These are phyloP conservation scores for Scedosporium aurantiacum DNA, from an alignment of 2,329 filamentous ascomycete genomes.

Conservation along the genomic window DNA sequence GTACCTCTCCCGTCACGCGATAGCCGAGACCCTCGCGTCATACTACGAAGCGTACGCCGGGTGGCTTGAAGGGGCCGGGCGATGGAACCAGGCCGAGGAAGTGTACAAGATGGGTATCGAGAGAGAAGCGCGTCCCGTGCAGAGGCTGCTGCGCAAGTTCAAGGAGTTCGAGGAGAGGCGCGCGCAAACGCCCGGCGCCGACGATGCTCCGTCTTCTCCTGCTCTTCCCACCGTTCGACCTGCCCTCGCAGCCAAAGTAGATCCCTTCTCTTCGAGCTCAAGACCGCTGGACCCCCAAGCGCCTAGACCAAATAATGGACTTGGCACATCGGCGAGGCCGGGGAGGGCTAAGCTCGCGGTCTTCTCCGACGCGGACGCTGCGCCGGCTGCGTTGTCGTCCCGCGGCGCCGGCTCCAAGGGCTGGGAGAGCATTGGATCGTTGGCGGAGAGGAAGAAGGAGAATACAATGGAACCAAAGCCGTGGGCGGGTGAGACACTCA, in stretches of 20 bases:
- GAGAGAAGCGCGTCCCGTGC: constrained; percentile 70
- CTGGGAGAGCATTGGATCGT: constrained; percentile 84
- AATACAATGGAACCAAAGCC: constrained; percentile 77
- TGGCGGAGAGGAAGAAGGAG: constrained; percentile 87
- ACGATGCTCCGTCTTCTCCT: constrained; percentile 67
- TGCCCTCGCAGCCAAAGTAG: constrained; percentile 72
- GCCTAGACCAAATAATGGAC: constrained; percentile 35
- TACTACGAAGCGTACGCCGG: constrained; percentile 96
- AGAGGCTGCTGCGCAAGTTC: constrained; percentile 78
- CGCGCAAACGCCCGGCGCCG: constrained; percentile 47
- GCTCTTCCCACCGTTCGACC: constrained; percentile 75
- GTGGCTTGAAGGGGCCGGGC: constrained; percentile 74
- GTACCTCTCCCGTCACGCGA: constrained; percentile 76
- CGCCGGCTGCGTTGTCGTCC: constrained; percentile 44
- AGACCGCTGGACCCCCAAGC: constrained; percentile 55
- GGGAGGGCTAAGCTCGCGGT: constrained; percentile 77
- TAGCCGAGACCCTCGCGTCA: constrained; percentile 77
- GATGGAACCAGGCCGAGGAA: constrained; percentile 88
- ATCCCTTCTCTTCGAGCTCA: constrained; percentile 61
- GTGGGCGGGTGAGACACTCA: constrained; percentile 85
- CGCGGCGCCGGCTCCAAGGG: constrained; percentile 50
- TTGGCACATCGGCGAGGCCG: constrained; percentile 47
- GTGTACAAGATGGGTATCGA: constrained; percentile 87
- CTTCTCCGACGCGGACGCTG: constrained; percentile 67
- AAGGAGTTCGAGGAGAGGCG: constrained; percentile 77